Conservation (phyloP, 768 basidiomycete species). For the Amylocystis lapponica region DNA sequence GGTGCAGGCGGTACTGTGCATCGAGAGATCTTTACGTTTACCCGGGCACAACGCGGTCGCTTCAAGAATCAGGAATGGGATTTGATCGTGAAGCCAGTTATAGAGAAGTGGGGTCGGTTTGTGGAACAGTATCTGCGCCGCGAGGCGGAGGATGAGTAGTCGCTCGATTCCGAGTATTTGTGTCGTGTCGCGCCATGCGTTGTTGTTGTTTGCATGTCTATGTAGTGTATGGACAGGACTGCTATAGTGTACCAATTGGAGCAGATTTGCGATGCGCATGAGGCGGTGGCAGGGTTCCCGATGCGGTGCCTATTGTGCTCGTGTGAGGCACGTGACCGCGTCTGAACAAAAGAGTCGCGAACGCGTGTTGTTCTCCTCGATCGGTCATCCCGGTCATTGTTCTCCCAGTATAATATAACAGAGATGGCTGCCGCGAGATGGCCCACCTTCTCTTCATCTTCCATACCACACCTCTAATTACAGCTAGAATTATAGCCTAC, state of each 20-base stretch:
- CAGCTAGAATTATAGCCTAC: not conserved
- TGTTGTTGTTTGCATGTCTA: too few relatives aligned
- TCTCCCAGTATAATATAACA: not conserved
- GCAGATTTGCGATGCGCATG: too few relatives aligned
- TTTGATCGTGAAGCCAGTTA: conserved; percentile 62
- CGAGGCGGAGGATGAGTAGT: too few relatives aligned
- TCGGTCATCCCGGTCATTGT: conserved; percentile 1
- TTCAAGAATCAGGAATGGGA: conserved; percentile 73
- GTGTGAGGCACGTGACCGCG: conserved; percentile 4
- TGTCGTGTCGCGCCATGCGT: not conserved
- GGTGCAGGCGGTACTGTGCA: conserved; percentile 52
- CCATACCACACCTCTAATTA: not conserved
- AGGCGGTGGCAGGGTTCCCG: too few relatives aligned
- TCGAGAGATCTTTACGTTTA: conserved; percentile 77
- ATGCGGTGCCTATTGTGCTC: too few relatives aligned
- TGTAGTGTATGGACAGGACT: too few relatives aligned
- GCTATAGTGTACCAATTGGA: too few relatives aligned
- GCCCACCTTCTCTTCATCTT: not conserved
- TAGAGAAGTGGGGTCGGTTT: conserved; percentile 74
- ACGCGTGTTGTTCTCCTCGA: not conserved
- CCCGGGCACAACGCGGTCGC: conserved; percentile 42
- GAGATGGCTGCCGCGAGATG: not conserved
- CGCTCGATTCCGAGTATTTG: not conserved
- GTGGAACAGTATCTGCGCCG: conserved; percentile 29
- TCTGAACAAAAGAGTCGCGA: conserved; percentile 2